These are phyloP conservation scores for Chamaenerion angustifolium DNA, from an alignment of 345 rosid species.

Conservation along the genomic window DNA sequence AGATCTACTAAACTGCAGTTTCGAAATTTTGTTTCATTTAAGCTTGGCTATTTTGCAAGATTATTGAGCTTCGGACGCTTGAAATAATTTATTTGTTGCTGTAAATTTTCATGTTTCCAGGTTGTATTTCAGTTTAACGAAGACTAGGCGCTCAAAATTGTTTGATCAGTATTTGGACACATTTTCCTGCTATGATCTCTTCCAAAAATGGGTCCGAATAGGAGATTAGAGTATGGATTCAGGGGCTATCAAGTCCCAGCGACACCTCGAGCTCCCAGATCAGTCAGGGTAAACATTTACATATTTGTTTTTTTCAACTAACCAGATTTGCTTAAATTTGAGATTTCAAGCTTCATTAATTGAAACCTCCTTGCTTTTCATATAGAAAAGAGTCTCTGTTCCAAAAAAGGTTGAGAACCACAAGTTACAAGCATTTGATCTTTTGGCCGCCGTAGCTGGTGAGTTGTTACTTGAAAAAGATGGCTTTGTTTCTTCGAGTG, in stretches of 20 bases:
- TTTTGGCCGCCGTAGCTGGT: conserved; percentile 87
- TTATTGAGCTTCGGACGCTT: too few species aligned
- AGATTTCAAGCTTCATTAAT: not conserved
- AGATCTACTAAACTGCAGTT: too few species aligned
- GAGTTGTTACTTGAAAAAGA: conserved; percentile 40
- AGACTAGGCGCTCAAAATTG: not conserved
- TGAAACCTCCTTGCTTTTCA: not conserved
- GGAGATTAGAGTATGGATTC: conserved; percentile 75
- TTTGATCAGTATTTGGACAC: conserved; percentile 14
- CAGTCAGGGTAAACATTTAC: conserved; percentile 50
- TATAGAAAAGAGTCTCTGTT: conserved; percentile 41
- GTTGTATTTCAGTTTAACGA: conserved; percentile 5
- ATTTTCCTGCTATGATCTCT: conserved; percentile 29
- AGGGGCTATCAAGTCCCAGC: conserved; percentile 77
- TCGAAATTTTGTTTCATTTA: too few species aligned
- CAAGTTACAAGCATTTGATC: conserved; percentile 54
- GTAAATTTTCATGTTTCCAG: not conserved
- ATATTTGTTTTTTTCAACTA: not conserved
- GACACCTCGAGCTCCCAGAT: conserved; percentile 78
- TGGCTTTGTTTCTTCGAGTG: conserved; percentile 18
- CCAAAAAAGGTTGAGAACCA: conserved; percentile 32
- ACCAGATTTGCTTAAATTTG: not conserved
- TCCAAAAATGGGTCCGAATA: conserved; percentile 65
- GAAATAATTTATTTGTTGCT: too few species aligned
- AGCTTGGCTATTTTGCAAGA: too few species aligned